phyloP scores from a whole-genome alignment of 768 basidiomycete species.

The Rhodotorula babjevae region DNA sequence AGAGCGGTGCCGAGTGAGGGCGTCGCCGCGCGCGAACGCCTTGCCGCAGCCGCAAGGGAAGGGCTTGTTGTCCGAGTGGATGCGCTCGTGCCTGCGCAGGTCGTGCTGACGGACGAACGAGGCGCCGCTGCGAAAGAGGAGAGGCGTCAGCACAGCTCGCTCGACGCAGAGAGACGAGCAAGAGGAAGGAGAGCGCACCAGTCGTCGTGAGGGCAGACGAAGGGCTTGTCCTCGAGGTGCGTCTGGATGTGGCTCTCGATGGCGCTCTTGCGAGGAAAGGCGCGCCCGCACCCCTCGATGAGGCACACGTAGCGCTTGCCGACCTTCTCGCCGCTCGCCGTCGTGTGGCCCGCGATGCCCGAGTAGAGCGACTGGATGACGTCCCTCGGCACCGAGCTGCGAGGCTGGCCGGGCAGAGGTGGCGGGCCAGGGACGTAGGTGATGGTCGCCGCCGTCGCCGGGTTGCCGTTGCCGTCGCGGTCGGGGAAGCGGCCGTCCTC shows the following conservation, averaged over 20 bases:
- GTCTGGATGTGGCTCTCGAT: conserved; percentile 51
- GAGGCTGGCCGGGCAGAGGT: conserved; percentile 13
- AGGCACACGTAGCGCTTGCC: conserved; percentile 43
- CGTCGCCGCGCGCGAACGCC: conserved; percentile 51
- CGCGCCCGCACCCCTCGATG: conserved; percentile 44
- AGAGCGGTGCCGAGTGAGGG: conserved; percentile 50
- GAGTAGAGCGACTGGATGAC: conserved; percentile 47
- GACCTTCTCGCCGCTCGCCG: conserved; percentile 23
- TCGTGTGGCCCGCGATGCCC: conserved; percentile 36
- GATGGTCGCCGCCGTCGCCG: conserved; percentile 15
- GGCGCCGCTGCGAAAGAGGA: conserved; percentile 43
- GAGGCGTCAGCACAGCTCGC: neutral
- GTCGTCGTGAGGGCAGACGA: conserved; percentile 46
- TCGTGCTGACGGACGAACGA: conserved; percentile 52
- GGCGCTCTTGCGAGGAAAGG: conserved; percentile 46
- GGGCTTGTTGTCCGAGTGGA: conserved; percentile 50
- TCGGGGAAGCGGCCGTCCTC: conserved; percentile 12
- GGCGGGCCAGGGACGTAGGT: conserved; percentile 29
- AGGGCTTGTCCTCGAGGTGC: conserved; percentile 52
- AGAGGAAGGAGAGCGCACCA: conserved; percentile 45
- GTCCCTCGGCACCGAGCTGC: conserved; percentile 32
- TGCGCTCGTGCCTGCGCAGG: conserved; percentile 49
- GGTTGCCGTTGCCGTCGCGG: conserved; percentile 14
- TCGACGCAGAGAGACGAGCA: neutral
- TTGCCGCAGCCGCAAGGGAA: conserved; percentile 51